Conservation (phyloP, 1,284 basidiomycete genomes). For the Ganoderma meredithae region DNA sequence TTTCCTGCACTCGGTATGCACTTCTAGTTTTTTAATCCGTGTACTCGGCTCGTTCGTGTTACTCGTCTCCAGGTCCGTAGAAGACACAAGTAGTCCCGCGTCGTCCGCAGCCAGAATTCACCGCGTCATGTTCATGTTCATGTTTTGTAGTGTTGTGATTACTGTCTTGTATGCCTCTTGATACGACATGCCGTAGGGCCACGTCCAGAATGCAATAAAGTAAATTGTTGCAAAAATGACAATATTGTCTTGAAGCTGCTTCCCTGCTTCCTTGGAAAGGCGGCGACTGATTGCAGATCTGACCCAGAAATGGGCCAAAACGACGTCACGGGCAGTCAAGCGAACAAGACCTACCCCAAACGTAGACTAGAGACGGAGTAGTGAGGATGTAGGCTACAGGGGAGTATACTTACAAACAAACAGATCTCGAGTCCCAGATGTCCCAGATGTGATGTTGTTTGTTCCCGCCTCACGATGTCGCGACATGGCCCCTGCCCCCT, state of each 20-base stretch:
- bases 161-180: conserved; percentile 2
- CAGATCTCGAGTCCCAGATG: background rate
- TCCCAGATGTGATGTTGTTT: background rate
- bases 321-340: too few relatives aligned
- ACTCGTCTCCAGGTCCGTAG: conserved; percentile 1
- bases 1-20: background rate
- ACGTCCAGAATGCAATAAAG: background rate
- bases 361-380: conserved; percentile 3
- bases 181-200: conserved; percentile 3
- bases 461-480: conserved; percentile 4
- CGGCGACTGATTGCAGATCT: too few relatives aligned
- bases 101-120: background rate
- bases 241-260: too few relatives aligned
- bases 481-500: conserved; percentile 32
- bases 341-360: background rate
- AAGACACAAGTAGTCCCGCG: conserved; percentile 5
- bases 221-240: background rate
- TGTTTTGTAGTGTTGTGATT: background rate
- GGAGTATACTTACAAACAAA: background rate
- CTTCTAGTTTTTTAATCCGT: background rate
- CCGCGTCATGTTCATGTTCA: background rate
- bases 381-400: conserved; percentile 8
- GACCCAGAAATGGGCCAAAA: too few relatives aligned
- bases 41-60: background rate
- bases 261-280: too few relatives aligned